Evolutionary conservation across 805 yeast genomes (phyloP).

Genomic region (Saccharomyces eubayanus): DNA sequence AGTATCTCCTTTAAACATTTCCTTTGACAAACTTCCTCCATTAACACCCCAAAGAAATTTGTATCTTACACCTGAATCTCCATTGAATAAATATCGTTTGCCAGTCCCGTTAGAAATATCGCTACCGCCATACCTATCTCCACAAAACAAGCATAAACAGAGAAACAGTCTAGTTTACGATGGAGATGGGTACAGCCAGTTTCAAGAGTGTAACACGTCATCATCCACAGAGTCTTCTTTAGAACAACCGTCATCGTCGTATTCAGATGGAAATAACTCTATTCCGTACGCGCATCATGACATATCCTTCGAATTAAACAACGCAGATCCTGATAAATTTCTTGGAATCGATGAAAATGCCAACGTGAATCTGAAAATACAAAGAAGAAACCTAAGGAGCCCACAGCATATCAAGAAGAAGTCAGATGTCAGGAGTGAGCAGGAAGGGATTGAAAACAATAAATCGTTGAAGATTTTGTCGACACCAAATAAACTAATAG

Average conservation of each 20-base stretch:
- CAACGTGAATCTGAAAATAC: constrained; percentile 27
- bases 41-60: constrained; percentile 13
- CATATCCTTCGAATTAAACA: constrained; percentile 18
- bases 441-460: not conserved
- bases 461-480: constrained; percentile 19
- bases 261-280: constrained; percentile 7
- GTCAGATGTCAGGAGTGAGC: not conserved
- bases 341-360: constrained; percentile 28
- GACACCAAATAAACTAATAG: constrained; percentile 24
- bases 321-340: constrained; percentile 15
- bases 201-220: constrained; percentile 5
- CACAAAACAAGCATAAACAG: constrained; percentile 23
- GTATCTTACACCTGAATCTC: constrained; percentile 32
- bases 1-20: constrained; percentile 15
- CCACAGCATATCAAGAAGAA: not conserved
- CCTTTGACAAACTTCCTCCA: not conserved
- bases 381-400: constrained; percentile 20
- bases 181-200: constrained; percentile 32
- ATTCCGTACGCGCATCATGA: constrained; percentile 26
- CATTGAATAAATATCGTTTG: constrained; percentile 27
- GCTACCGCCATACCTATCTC: constrained; percentile 34
- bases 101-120: constrained; percentile 34
- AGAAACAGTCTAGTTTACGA: constrained; percentile 31
- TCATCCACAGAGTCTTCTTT: not conserved
- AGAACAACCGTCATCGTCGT: constrained; percentile 1